A percentile compares a stretch with the other conserved stretches of the same genome.
These are phyloP conservation scores for Trifolium repens DNA, from an alignment of 306 rosid genomes.

Conservation along the genomic window DNA sequence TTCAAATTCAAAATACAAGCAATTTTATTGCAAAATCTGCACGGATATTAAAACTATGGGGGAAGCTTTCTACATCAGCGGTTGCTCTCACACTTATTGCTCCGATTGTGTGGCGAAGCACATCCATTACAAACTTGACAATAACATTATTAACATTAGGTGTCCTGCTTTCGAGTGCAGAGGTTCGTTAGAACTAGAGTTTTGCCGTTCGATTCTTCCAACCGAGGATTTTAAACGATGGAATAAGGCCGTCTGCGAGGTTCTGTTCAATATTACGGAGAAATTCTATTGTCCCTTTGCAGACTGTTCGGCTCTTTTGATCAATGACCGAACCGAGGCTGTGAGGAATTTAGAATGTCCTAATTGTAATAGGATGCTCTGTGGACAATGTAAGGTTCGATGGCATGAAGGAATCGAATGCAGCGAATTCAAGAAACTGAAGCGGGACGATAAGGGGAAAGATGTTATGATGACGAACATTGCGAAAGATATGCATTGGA, in stretches of 20 bases:
- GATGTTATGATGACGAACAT: slow-evolving; percentile 44
- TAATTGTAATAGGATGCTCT: slow-evolving; percentile 42
- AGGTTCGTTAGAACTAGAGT: slow-evolving; percentile 34
- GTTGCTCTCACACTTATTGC: background rate
- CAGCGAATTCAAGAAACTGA: slow-evolving; percentile 46
- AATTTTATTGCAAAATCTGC: slow-evolving; percentile 51
- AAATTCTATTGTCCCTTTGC: slow-evolving; percentile 51
- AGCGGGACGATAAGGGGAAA: slow-evolving; percentile 35
- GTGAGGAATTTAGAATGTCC: slow-evolving; percentile 47
- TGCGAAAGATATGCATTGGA: slow-evolving; percentile 40
- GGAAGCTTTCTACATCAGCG: background rate
- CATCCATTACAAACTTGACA: background rate
- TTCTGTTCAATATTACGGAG: slow-evolving; percentile 6
- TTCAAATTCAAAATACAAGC: background rate
- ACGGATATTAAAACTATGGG: background rate
- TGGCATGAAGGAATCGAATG: slow-evolving; percentile 48
- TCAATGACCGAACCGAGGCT: slow-evolving; percentile 33
- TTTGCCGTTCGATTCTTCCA: slow-evolving; percentile 39
- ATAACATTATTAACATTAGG: background rate
- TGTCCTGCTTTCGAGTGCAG: slow-evolving; percentile 46
- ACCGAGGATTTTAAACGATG: slow-evolving; percentile 42
- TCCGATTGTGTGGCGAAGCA: background rate
- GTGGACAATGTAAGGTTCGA: slow-evolving; percentile 47
- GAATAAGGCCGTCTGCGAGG: slow-evolving; percentile 49
- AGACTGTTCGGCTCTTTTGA: slow-evolving; percentile 47